phyloP scores from a whole-genome alignment of 495 filamentous ascomycete species.

The Coniosporium apollinis region DNA sequence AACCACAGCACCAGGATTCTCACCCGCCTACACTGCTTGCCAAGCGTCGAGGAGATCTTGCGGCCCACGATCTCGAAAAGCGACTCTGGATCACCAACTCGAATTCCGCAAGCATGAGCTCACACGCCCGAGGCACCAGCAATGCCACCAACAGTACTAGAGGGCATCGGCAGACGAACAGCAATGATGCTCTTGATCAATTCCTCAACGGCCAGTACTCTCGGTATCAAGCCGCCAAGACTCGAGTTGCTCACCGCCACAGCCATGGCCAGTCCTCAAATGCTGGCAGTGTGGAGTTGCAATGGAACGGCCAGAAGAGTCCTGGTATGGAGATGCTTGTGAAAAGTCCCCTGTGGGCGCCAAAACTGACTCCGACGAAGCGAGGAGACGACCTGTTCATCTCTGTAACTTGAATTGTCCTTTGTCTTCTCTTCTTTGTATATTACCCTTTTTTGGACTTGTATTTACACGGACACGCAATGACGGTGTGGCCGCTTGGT shows the following conservation, averaged over 20 bases:
- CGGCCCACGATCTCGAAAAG: slow-evolving; percentile 13
- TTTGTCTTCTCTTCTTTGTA: too few relatives aligned
- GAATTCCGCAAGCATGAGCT: neutral
- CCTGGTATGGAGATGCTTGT: slow-evolving; percentile 10
- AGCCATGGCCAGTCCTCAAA: slow-evolving; percentile 8
- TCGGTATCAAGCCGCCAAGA: slow-evolving; percentile 3
- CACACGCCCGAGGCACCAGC: slow-evolving; percentile 4
- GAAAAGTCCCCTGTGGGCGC: slow-evolving; percentile 21
- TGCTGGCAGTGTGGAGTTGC: neutral
- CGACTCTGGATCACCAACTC: slow-evolving; percentile 11
- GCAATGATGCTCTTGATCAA: too few relatives aligned
- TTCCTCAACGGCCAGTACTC: too few relatives aligned
- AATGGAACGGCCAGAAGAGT: neutral
- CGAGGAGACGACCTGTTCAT: slow-evolving; percentile 22
- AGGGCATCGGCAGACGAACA: too few relatives aligned
- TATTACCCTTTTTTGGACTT: too few relatives aligned
- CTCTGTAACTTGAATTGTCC: too few relatives aligned
- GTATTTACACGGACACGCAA: too few relatives aligned
- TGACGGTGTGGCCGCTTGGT: too few relatives aligned
- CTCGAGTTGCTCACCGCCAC: slow-evolving; percentile 10
- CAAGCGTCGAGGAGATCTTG: slow-evolving; percentile 15
- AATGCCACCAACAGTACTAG: slow-evolving; percentile 4
- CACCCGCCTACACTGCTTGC: slow-evolving; percentile 13
- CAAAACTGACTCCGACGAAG: slow-evolving; percentile 21
- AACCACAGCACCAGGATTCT: neutral